A percentile compares a stretch with the other conserved stretches of the same genome.
These are phyloP conservation scores for Thielaviopsis ethacetica DNA, from an alignment of 2,329 filamentous ascomycete species.

Conservation along the genomic window DNA sequence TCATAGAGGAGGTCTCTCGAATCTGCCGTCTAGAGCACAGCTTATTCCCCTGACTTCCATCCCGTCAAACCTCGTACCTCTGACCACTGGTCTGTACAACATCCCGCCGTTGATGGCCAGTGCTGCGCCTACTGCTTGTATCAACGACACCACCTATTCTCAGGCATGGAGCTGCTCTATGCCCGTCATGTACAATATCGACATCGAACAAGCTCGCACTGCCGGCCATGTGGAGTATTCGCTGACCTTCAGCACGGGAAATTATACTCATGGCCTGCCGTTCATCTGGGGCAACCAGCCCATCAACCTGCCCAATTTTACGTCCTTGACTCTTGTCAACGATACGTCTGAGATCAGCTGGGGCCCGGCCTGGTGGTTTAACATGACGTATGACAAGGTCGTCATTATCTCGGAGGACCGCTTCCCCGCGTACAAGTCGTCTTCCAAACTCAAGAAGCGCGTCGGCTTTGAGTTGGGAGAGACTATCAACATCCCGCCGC, in stretches of 20 bases:
- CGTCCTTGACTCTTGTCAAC: constrained; percentile 30
- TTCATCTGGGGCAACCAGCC: constrained; percentile 40
- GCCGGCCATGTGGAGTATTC: constrained; percentile 22
- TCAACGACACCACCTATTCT: constrained; percentile 37
- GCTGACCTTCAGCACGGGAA: constrained; percentile 23
- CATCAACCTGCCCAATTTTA: constrained; percentile 24
- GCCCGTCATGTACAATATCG: constrained; percentile 28
- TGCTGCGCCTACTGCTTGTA: constrained; percentile 36
- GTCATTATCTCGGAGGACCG: constrained; percentile 32
- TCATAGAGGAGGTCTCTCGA: not conserved
- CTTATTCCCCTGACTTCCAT: constrained; percentile 9
- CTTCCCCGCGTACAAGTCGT: constrained; percentile 17
- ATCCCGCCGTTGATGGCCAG: constrained; percentile 38
- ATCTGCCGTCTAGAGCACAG: not conserved
- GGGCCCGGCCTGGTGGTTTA: constrained; percentile 40
- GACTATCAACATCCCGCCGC: constrained; percentile 8
- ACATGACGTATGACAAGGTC: constrained; percentile 37
- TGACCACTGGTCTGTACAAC: constrained; percentile 38
- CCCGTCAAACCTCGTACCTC: constrained; percentile 32
- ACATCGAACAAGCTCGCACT: constrained; percentile 20
- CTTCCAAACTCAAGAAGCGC: constrained; percentile 14
- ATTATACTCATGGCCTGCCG: constrained; percentile 20
- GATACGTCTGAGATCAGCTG: constrained; percentile 31
- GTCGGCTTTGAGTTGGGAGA: constrained; percentile 12
- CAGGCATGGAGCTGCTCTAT: constrained; percentile 49